Evolutionary conservation across 1,284 basidiomycete genomes (phyloP).

Genomic region (Malassezia sympodialis): DNA sequence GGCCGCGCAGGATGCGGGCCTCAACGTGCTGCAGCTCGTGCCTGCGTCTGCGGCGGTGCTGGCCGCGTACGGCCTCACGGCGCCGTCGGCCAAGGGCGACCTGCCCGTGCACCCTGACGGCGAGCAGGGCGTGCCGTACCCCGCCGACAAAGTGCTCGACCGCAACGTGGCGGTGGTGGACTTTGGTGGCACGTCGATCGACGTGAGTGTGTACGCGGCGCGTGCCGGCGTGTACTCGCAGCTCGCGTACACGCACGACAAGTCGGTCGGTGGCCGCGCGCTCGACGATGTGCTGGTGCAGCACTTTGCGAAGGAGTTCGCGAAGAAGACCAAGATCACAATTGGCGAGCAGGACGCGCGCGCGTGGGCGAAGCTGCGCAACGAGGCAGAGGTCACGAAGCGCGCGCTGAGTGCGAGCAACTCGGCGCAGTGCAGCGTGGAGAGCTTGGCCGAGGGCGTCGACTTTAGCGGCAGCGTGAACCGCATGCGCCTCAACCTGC

Average conservation of each 20-base stretch:
- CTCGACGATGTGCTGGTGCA: conserved; percentile 76
- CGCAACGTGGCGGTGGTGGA: conserved; percentile 56
- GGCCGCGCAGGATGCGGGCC: conserved; percentile 64
- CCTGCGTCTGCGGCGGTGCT: conserved; percentile 70
- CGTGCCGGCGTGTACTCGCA: conserved; percentile 55
- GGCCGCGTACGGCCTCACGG: conserved; percentile 52
- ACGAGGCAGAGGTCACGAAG: conserved; percentile 91
- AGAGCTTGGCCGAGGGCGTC: conserved; percentile 84
- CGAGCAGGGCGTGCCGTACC: conserved; percentile 48
- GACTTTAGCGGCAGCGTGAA: conserved; percentile 91
- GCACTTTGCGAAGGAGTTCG: conserved; percentile 91
- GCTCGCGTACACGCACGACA: conserved; percentile 52
- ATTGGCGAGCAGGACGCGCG: conserved; percentile 57
- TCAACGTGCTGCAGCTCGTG: conserved; percentile 68
- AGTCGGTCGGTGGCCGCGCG: conserved; percentile 56
- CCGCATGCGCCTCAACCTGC: conserved; percentile 82
- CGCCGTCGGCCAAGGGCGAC: conserved; percentile 51
- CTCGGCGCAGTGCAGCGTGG: conserved; percentile 78
- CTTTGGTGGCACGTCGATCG: conserved; percentile 55
- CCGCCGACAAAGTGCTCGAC: conserved; percentile 51
- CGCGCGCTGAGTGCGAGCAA: conserved; percentile 78
- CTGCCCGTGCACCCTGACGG: conserved; percentile 44
- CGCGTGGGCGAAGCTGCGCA: conserved; percentile 80
- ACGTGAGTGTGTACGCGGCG: conserved; percentile 53
- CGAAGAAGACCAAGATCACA: conserved; percentile 82